phyloP scores from a whole-genome alignment of 192 early-diverging fungal genomes.

The Lobosporangium transversale region DNA sequence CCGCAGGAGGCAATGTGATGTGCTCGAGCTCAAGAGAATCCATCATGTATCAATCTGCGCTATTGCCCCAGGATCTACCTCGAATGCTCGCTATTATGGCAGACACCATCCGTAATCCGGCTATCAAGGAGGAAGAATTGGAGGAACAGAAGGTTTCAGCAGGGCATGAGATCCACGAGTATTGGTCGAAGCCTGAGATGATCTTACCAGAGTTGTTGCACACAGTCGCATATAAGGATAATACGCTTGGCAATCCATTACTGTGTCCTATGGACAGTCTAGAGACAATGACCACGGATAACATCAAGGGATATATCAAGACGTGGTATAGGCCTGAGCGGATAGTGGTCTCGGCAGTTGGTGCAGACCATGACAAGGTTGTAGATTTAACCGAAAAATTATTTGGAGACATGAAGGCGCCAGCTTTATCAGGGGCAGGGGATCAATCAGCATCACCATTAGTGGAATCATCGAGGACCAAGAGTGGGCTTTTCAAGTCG shows the following conservation, averaged over 20 bases:
- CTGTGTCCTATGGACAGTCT: conserved; percentile 78
- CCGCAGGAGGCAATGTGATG: conserved; percentile 90
- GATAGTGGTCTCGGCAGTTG: conserved; percentile 89
- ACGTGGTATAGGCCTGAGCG: conserved; percentile 92
- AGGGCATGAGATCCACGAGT: conserved; percentile 89
- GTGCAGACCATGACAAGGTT: conserved; percentile 85
- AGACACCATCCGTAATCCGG: conserved; percentile 83
- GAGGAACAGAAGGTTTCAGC: conserved; percentile 81
- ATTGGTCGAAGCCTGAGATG: conserved; percentile 85
- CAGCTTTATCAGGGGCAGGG: not conserved
- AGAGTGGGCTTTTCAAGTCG: conserved; percentile 44
- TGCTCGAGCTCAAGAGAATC: conserved; percentile 90
- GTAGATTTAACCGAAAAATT: conserved; percentile 73
- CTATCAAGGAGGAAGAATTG: conserved; percentile 79
- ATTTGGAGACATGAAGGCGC: conserved; percentile 76
- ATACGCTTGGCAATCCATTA: conserved; percentile 85
- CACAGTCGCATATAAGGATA: conserved; percentile 78
- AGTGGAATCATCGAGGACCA: conserved; percentile 10
- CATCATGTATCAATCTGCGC: conserved; percentile 95
- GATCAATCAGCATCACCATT: conserved; percentile 5
- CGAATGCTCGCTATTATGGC: conserved; percentile 79
- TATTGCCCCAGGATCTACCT: conserved; percentile 85
- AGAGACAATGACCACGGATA: conserved; percentile 69
- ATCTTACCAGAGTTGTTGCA: conserved; percentile 90
- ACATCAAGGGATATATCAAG: conserved; percentile 75